phyloP scores from a whole-genome alignment of 1,284 basidiomycete genomes.

The Sanghuangporus weigelae region DNA sequence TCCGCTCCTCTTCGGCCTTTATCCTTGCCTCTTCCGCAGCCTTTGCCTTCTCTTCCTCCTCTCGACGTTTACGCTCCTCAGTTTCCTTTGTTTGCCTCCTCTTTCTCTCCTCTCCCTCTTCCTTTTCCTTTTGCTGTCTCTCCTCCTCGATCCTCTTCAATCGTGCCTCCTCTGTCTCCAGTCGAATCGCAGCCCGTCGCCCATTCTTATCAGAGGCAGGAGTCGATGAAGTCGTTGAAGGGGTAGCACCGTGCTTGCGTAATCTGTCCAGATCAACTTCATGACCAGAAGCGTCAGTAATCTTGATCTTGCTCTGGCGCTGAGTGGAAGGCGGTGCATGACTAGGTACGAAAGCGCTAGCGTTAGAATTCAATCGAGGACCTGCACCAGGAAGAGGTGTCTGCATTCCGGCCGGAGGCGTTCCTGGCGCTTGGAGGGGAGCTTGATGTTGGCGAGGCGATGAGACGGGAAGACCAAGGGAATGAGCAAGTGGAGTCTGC shows the following conservation, averaged over 20 bases:
- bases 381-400: constrained; percentile 60
- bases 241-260: constrained; percentile 41
- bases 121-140: constrained; percentile 21
- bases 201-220: constrained; percentile 33
- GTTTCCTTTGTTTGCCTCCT: constrained; percentile 27
- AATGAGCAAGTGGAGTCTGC: constrained; percentile 28
- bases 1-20: constrained; percentile 25
- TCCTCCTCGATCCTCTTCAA: constrained; percentile 23
- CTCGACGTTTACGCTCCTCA: constrained; percentile 26
- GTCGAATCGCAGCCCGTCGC: constrained; percentile 30
- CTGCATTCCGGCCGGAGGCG: constrained; percentile 55
- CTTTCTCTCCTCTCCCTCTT: constrained; percentile 22
- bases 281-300: constrained; percentile 48
- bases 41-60: constrained; percentile 23
- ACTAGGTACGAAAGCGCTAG: constrained; percentile 58
- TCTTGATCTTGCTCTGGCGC: constrained; percentile 36
- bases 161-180: constrained; percentile 40
- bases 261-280: constrained; percentile 54
- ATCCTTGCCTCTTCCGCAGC: constrained; percentile 26
- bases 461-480: constrained; percentile 34
- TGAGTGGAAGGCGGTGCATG: constrained; percentile 15
- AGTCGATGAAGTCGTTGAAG: constrained; percentile 26
- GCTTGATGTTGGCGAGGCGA: constrained; percentile 60
- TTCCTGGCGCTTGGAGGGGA: constrained; percentile 52
- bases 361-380: constrained; percentile 51